phyloP scores from a whole-genome alignment of 768 basidiomycete species.

The Hypsizygus marmoreus region DNA sequence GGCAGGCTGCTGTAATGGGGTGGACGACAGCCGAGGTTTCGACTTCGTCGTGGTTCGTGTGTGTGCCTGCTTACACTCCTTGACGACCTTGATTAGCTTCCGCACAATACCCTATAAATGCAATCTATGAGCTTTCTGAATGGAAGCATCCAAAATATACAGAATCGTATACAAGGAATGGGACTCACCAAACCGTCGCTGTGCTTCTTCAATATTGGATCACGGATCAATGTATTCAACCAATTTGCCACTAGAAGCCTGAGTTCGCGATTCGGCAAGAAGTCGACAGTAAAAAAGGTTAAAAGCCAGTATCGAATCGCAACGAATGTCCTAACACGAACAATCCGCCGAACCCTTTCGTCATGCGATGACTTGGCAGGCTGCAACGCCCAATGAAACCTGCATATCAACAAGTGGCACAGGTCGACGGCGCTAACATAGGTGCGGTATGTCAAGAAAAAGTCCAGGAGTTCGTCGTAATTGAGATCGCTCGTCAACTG shows the following conservation, averaged over 20 bases:
- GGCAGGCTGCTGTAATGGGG: conserved; percentile 35
- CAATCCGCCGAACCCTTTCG: conserved; percentile 72
- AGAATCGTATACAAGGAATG: background rate
- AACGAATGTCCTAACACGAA: conserved; percentile 86
- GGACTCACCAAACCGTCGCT: conserved; percentile 74
- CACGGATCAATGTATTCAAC: conserved; percentile 76
- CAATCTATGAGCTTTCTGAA: too few species aligned
- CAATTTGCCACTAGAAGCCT: conserved; percentile 73
- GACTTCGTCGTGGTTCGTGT: conserved; percentile 40
- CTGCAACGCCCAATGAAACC: conserved; percentile 88
- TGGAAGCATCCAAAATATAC: too few species aligned
- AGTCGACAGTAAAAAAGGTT: conserved; percentile 89
- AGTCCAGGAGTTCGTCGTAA: conserved; percentile 85
- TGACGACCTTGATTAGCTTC: conserved; percentile 80
- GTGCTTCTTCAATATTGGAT: conserved; percentile 68
- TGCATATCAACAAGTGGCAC: conserved; percentile 77
- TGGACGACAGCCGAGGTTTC: conserved; percentile 33
- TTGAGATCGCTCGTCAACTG: conserved; percentile 86
- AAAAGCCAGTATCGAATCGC: conserved; percentile 89
- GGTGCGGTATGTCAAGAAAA: conserved; percentile 90
- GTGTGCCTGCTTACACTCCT: conserved; percentile 76
- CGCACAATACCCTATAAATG: conserved; percentile 69
- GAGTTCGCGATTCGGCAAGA: conserved; percentile 78
- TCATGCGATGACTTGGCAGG: conserved; percentile 53
- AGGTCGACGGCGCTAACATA: conserved; percentile 82